A percentile compares a stretch with the other conserved stretches of the same genome.
These are phyloP conservation scores for Aspergillus transmontanensis DNA, from an alignment of 2,329 filamentous ascomycete species.

Conservation along the genomic window DNA sequence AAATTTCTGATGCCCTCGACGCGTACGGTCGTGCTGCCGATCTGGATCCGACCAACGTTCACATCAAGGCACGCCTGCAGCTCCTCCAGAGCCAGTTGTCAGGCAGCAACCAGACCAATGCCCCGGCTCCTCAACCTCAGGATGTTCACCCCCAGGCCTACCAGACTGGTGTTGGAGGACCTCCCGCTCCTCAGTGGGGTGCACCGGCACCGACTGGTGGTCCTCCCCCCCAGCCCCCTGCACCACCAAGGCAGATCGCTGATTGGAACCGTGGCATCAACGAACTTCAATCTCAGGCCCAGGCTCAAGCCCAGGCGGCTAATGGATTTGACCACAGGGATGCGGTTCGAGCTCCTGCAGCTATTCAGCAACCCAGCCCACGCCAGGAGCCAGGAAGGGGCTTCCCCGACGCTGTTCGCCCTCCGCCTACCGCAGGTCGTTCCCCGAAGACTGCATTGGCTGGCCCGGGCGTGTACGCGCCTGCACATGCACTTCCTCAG, in stretches of 20 bases:
- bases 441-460: slow-evolving; percentile 62
- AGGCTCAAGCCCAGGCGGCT: slow-evolving; percentile 42
- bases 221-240: slow-evolving; percentile 59
- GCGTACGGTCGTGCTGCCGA: slow-evolving; percentile 94
- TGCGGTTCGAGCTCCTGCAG: slow-evolving; percentile 66
- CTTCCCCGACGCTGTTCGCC: slow-evolving; percentile 68
- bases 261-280: slow-evolving; percentile 71
- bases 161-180: slow-evolving; percentile 79
- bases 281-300: slow-evolving; percentile 68
- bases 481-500: slow-evolving; percentile 55
- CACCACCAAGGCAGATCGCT: slow-evolving; percentile 63
- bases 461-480: slow-evolving; percentile 54
- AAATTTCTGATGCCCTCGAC: slow-evolving; percentile 93
- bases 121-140: slow-evolving; percentile 75
- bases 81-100: slow-evolving; percentile 77
- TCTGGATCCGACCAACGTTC: slow-evolving; percentile 86
- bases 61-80: slow-evolving; percentile 93
- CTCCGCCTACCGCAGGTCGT: slow-evolving; percentile 54
- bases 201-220: slow-evolving; percentile 62
- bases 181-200: slow-evolving; percentile 87
- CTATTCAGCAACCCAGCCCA: slow-evolving; percentile 74
- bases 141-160: slow-evolving; percentile 96
- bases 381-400: slow-evolving; percentile 70
- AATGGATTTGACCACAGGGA: slow-evolving; percentile 85
- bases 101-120: slow-evolving; percentile 69